Percentiles rank a stretch among this genome's conserved stretches.
These are phyloP conservation scores for Osmozyma mogii DNA, from an alignment of 805 yeast genomes.

Conservation along the genomic window DNA sequence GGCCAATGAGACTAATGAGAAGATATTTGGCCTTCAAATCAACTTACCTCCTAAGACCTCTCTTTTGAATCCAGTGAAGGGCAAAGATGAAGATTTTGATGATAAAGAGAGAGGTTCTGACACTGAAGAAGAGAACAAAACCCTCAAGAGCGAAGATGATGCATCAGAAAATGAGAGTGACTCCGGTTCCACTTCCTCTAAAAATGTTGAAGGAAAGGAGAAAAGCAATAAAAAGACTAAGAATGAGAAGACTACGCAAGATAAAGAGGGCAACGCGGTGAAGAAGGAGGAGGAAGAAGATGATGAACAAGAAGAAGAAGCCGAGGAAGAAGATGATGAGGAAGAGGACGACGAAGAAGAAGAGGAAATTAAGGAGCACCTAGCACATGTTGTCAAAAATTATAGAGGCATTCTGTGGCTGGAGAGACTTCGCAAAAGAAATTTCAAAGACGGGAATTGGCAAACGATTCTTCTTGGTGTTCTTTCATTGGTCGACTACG, in stretches of 20 bases:
- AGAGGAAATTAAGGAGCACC: conserved; percentile 17
- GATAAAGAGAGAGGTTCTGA: conserved; percentile 12
- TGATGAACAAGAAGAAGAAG: conserved; percentile 12
- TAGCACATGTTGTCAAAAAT: conserved; percentile 43
- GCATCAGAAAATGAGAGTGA: conserved; percentile 12
- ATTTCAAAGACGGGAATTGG: conserved; percentile 83
- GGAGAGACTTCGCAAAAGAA: conserved; percentile 64
- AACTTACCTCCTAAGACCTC: conserved; percentile 21
- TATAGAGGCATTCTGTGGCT: conserved; percentile 66
- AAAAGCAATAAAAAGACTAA: conserved; percentile 16
- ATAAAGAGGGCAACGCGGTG: conserved; percentile 9
- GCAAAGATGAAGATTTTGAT: conserved; percentile 1
- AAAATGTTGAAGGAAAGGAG: conserved; percentile 7
- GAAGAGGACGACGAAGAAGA: conserved; percentile 13
- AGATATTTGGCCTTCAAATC: conserved; percentile 24
- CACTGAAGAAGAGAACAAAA: conserved; percentile 13
- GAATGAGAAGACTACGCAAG: conserved; percentile 16
- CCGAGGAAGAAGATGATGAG: conserved; percentile 18
- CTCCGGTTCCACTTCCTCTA: conserved; percentile 4
- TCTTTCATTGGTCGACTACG: conserved; percentile 50
- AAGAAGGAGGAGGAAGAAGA: conserved; percentile 14
- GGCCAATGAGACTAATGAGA: conserved; percentile 26
- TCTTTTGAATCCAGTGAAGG: conserved; percentile 15
- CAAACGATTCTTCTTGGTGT: conserved; percentile 69
- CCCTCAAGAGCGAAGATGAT: conserved; percentile 16